A percentile compares a stretch with the other conserved stretches of the same genome.
Conservation (phyloP, 768 basidiomycete genomes). For the Mycena galopus region DNA sequence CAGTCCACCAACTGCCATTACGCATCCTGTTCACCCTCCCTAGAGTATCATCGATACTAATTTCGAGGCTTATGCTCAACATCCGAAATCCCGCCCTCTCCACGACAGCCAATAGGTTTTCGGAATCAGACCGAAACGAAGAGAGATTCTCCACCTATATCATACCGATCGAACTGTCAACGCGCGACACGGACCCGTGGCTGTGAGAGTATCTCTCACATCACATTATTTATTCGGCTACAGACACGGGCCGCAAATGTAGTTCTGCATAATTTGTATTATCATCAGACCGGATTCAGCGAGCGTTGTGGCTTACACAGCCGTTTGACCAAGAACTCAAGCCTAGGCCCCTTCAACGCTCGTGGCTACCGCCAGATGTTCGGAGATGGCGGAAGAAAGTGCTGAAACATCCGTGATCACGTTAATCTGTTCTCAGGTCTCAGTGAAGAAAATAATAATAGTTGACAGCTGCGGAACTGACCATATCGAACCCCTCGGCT, state of each 20-base stretch:
- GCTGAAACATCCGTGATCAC: conserved; percentile 60
- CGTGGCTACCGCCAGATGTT: conserved; percentile 42
- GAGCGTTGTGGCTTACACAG: not conserved
- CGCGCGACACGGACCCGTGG: not conserved
- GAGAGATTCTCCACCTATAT: conserved; percentile 13
- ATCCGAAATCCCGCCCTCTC: conserved; percentile 26
- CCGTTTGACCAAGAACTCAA: not conserved
- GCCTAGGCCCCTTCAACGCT: not conserved
- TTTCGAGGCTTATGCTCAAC: conserved; percentile 33
- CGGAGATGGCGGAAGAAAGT: conserved; percentile 52
- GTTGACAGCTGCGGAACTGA: conserved; percentile 24
- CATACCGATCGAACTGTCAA: not conserved
- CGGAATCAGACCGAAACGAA: not conserved
- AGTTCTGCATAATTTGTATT: not conserved
- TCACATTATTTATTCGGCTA: not conserved
- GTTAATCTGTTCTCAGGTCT: conserved; percentile 55
- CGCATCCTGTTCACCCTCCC: not conserved
- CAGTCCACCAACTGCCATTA: not conserved
- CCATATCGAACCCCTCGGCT: conserved; percentile 67
- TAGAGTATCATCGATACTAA: conserved; percentile 27
- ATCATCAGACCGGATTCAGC: not conserved
- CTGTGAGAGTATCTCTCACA: not conserved
- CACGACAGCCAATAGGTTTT: not conserved
- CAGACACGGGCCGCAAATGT: not conserved
- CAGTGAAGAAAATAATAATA: not conserved